These are phyloP conservation scores for Tetraselmis striata DNA, from an alignment of 139 green algal genomes.

Conservation along the genomic window DNA sequence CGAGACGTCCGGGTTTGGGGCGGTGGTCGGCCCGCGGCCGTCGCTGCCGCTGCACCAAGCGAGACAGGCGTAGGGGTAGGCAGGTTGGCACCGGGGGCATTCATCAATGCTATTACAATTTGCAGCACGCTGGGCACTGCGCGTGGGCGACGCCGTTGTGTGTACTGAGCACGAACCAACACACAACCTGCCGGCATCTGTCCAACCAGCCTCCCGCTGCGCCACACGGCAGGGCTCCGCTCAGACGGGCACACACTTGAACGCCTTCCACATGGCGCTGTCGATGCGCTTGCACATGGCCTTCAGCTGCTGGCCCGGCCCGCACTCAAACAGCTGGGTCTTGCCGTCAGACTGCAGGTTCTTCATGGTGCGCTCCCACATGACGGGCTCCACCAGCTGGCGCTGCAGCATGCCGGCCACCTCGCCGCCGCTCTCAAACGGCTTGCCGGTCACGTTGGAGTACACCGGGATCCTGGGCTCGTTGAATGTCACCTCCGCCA, in stretches of 20 bases:
- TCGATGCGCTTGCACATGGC: constrained; percentile 86
- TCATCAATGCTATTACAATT: too few relatives aligned
- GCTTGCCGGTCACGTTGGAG: constrained; percentile 80
- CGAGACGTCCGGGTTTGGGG: neutral
- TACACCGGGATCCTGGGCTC: constrained; percentile 71
- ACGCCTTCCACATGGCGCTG: constrained; percentile 45
- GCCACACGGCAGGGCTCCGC: too few relatives aligned
- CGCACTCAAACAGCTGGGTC: constrained; percentile 74
- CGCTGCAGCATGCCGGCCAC: constrained; percentile 58
- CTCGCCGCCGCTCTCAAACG: constrained; percentile 42
- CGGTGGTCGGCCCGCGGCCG: too few relatives aligned
- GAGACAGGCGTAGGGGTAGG: too few relatives aligned
- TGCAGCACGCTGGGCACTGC: too few relatives aligned
- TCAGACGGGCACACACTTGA: too few relatives aligned
- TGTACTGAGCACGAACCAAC: too few relatives aligned
- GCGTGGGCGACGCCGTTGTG: too few relatives aligned
- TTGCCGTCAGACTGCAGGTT: constrained; percentile 33
- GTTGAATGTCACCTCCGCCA: constrained; percentile 51
- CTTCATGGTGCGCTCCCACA: constrained; percentile 31
- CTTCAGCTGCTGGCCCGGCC: constrained; percentile 88
- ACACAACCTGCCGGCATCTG: too few relatives aligned
- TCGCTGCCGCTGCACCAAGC: too few relatives aligned
- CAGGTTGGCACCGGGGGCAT: too few relatives aligned
- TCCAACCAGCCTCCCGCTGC: too few relatives aligned
- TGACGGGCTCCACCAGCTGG: constrained; percentile 86